Conservation (phyloP, 805 yeast genomes). For the Candida manassasensis region DNA sequence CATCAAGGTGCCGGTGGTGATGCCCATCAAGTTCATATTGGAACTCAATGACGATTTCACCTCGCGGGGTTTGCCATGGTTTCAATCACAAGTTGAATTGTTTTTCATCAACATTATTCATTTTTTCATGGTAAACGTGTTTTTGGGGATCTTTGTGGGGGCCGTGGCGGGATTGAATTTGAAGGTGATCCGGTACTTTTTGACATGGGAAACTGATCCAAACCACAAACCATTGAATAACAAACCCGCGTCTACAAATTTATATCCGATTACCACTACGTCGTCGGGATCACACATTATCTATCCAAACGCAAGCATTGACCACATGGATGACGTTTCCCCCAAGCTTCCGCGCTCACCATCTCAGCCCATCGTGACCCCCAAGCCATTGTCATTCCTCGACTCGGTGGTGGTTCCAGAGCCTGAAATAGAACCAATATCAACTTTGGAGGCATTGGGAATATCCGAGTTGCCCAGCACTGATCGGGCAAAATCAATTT, state of each 20-base stretch:
- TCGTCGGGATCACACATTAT: too few relatives aligned
- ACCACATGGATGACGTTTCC: too few relatives aligned
- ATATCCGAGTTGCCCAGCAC: constrained; percentile 3
- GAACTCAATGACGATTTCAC: constrained; percentile 8
- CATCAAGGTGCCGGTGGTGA: constrained; percentile 10
- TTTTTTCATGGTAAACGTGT: constrained; percentile 9
- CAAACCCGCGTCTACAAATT: too few relatives aligned
- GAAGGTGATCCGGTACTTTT: constrained; percentile 7
- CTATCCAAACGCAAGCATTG: too few relatives aligned
- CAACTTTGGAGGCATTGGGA: not conserved
- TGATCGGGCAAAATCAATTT: constrained; percentile 3
- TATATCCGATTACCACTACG: too few relatives aligned
- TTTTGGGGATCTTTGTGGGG: constrained; percentile 10
- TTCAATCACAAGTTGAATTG: constrained; percentile 8
- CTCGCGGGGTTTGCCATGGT: constrained; percentile 6
- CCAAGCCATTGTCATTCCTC: not conserved
- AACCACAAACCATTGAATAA: not conserved
- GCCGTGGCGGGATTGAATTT: constrained; percentile 8
- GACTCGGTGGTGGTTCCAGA: not conserved
- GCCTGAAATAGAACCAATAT: not conserved
- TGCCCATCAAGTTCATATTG: constrained; percentile 8
- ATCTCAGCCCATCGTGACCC: not conserved
- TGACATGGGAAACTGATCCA: constrained; percentile 3
- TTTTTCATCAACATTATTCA: constrained; percentile 8
- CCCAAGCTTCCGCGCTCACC: too few relatives aligned